Base-by-base conservation (phyloP, 2,329 filamentous ascomycete genomes). In the Claviceps citrina region DNA sequence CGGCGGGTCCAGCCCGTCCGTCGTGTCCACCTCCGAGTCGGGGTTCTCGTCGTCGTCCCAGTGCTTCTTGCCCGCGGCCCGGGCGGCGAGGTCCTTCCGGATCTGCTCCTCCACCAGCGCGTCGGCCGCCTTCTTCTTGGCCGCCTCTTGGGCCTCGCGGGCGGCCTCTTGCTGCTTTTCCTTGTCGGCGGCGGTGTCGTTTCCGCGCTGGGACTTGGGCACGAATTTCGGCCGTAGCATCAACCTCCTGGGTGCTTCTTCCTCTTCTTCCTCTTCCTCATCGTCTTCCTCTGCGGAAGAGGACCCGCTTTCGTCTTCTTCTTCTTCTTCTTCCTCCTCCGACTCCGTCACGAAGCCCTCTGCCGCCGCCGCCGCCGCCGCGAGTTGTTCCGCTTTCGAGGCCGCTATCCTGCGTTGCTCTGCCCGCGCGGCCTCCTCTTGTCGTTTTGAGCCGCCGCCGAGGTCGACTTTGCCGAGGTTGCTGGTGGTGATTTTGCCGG, bases 91-190 rank as follows among this genome's bases (percentile, higher is more conserved):
- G 51, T 89, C 81, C 48, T 83, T 84, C 51, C 82, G 78, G 32
- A 96, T 76, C 55, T 96, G 86, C 50, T 87, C 84, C 55, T 94
- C 85, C 12, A 98, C 76, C 8, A 96, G 65, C 42, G 74, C 78
- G 56, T 94, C 81, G 10, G 81, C 75, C 30, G 81, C 78, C 55
- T 80, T 78, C 45, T 74, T 76, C 27, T 75, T 71, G 2, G 69
- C 76, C 42, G 71, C 77, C 43, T 79, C 76, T 35, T 73, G 73
- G 2, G 67, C 71, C 3, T 50, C 46, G 1, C 53, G 55, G 4
- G 53, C 52, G 7, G 51, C 58, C 36, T 64, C 59, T 32, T 56
- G 50, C 51, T 65, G 46, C 38, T 54, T 49, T 30, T 51, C 54
- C 18, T 47, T 49, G 43, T 53, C 50, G 27, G 54, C 51, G 7